Evolutionary conservation across 164 flowering plant species (phyloP), one percentile per base, ranked within the genome.

Genomic region (Berberis thunbergii): DNA sequence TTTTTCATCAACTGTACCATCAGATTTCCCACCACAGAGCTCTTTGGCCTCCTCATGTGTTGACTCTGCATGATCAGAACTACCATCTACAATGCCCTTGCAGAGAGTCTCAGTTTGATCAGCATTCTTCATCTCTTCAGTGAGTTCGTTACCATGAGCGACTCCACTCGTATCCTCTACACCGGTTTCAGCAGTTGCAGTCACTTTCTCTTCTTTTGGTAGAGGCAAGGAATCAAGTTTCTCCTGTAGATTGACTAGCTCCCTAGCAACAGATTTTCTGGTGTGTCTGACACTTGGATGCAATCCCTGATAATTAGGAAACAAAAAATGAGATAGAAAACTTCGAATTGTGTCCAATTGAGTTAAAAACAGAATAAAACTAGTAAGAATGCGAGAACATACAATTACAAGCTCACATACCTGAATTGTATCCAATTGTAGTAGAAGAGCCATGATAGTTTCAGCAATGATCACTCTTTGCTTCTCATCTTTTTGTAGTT

Each of bases 371-470:
- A 48, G 5, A 1, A 48, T 9, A 0, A 11, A 11, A n/a, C 43
- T 48, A 46, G 42, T 46, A 26, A 54, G 13, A 49, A 2, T 5
- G 43, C 3, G n/a, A 46, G 7, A 13, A 61, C 2, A 42, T 10
- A 59, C n/a, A 46, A 13, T 8, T 43, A 45, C 38, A 6, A 39
- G 54, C 1, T 26, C 10, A 43, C 70, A 54, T 80, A 90, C 97
- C 94, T 88, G 96, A 55, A 91, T 77, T 0, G 91, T 67, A 60
- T 88, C 96, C 60, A 91, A 50, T 69, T 80, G 77, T 12, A 88
- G 76, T 41, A 91, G 80, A 2, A 86, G 78, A 58, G 70, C 71
- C 93, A 88, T 91, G 63, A 86, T 84, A 26, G 67, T 81, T 67
- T 88, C 93, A 49, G 81, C 81, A 70, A 91, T 66, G 1, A 78